phyloP scores from a whole-genome alignment of 768 basidiomycete genomes.

The Rhizopogon vesiculosus region DNA sequence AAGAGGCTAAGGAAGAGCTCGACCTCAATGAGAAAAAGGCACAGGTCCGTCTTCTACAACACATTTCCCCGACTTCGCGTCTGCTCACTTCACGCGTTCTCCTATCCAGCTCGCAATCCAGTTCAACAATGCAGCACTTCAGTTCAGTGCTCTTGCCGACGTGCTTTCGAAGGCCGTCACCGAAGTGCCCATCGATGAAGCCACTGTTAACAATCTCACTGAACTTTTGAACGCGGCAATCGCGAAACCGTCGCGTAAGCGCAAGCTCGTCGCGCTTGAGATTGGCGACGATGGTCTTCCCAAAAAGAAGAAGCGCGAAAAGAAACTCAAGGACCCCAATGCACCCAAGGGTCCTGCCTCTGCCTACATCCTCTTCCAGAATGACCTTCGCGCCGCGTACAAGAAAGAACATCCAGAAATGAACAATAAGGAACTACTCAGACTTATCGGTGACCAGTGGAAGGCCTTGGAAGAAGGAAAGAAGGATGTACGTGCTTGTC shows the following conservation, averaged over 20 bases:
- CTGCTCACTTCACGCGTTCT: conserved; percentile 6
- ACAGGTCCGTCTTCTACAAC: conserved; percentile 18
- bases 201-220: conserved; percentile 15
- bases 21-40: conserved; percentile 24
- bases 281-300: conserved; percentile 35
- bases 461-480: conserved; percentile 55
- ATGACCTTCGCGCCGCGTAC: conserved; percentile 74
- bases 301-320: conserved; percentile 34
- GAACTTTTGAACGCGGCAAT: conserved; percentile 24
- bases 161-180: conserved; percentile 48
- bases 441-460: conserved; percentile 74
- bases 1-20: conserved; percentile 19
- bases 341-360: conserved; percentile 92
- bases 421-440: conserved; percentile 67
- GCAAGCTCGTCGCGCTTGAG: conserved; percentile 35
- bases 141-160: conserved; percentile 58
- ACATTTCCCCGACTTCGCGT: conserved; percentile 3
- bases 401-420: conserved; percentile 61
- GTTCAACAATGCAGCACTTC: conserved; percentile 57
- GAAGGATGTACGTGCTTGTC: conserved; percentile 58
- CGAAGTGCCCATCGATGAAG: conserved; percentile 29
- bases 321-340: conserved; percentile 81
- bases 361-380: conserved; percentile 94
- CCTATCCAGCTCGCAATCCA: conserved; percentile 48
- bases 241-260: conserved; percentile 41